Base-by-base conservation (phyloP, 306 rosid species). In the Canavalia gladiata region DNA sequence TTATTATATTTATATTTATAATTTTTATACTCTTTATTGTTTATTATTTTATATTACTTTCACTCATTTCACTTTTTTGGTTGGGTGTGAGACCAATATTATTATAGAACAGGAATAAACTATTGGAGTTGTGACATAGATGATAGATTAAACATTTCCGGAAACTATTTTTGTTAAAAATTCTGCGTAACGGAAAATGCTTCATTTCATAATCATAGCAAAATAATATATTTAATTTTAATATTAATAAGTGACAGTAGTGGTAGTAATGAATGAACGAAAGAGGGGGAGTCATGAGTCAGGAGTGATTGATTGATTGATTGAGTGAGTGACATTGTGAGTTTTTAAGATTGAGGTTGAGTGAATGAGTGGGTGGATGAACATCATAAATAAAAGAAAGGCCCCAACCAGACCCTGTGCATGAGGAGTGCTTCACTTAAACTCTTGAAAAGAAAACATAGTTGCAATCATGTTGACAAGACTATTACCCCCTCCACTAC, bases 391-490 rank as follows among this genome's bases (percentile, higher is more conserved):
- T 8, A 28, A 74, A 28, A 28, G 4, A 41, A 41, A 10, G 52
- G 65, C 4, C 72, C 72, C 72, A 13, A 52, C 50, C 0, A 55
- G 65, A 57, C 52, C 65, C 77, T 41, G 67, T 72, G 51, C 78
- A 72, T 72, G 65, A 52, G 51, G 62, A 51, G 76, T 71, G 76
- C 73, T 45, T 68, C 55, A 68, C 73, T 68, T 55, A 68, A 68
- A 45, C 73, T 68, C 73, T 68, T 43, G 42, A 70, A 77, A 77
- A 2, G 68, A 76, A 50, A 66, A 68, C 73, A 8, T 68, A 68
- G 49, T 34, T 37, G 34, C 79, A 81, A 73, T 81, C 84, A 81
- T 80, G 57, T 47, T 80, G 84, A 86, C 81, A 71, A 67, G 88
- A 84, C 85, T 0, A 47, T 46, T 74, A 70, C 59, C 37, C 42